Evolutionary conservation across 192 early-diverging fungal genomes (phyloP), one percentile per base, ranked within the genome.

Genomic region (Umbelopsis sp.): DNA sequence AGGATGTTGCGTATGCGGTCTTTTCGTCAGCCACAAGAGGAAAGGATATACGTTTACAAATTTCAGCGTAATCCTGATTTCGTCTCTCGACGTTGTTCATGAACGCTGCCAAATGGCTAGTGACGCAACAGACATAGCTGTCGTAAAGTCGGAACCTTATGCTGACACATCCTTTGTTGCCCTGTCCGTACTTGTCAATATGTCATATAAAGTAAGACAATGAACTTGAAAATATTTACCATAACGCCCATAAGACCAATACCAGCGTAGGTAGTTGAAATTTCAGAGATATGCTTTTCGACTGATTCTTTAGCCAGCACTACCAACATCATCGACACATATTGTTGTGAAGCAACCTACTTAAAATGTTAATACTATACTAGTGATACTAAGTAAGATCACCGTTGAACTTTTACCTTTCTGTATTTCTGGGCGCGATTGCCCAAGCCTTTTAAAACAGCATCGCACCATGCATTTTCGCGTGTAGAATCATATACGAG

Each of bases 141-240:
- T 96, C 94, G 49, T 87, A 74, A 55, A 88, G 87, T 20, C 86
- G 80, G 49, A 98, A 75, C 21, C 96, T 85, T 45, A 97, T 87
- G 2, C 91, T 90, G 8, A 95, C 91, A 0, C 91, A 94, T 21
- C 97, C 97, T 83, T 99, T 99, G 80, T 99, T 99, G 45, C 96
- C 97, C 91, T 91, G 74, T 27, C 23, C 37, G 37, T 9, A 41
- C 5, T 41, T 9, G 37, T 41, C 37, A 41, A 41, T 41, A 41
- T 10, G 37, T 41, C 5, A 30, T 30, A 30, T 2, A 30, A 30
- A 30, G 2, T 41, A 1, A 41, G 5, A 9, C 1, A 41, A 30
- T 30, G 27, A 2, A 41, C 37, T 41, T 13, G 13, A 55, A 37
- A 41, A n/a, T 66, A 37, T 68, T 70, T 81, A 85, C 86, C 55